Conservation (phyloP, 495 filamentous ascomycete genomes). For the Penicillium simplicissimum region DNA sequence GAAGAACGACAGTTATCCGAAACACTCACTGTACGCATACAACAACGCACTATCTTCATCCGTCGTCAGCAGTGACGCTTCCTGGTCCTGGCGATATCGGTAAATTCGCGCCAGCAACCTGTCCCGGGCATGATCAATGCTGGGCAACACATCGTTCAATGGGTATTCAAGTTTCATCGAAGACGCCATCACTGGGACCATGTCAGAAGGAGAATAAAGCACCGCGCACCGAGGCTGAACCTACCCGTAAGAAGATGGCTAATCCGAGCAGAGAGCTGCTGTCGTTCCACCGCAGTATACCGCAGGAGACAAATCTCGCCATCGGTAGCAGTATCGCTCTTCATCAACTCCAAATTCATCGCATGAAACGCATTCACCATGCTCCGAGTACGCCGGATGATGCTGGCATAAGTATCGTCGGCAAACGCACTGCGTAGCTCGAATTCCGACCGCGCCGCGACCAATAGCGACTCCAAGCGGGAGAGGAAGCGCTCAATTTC, state of each 20-base stretch:
- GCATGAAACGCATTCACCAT: constrained; percentile 93
- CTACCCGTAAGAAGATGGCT: constrained; percentile 86
- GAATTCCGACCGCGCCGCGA: constrained; percentile 76
- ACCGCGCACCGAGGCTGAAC: constrained; percentile 9
- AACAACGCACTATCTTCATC: constrained; percentile 71
- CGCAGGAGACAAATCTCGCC: constrained; percentile 78
- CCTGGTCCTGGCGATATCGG: constrained; percentile 72
- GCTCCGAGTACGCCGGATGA: constrained; percentile 74
- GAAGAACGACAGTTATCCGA: neutral
- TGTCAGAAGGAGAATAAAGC: constrained; percentile 11
- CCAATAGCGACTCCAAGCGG: constrained; percentile 69
- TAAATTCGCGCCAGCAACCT: constrained; percentile 87
- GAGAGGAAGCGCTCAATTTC: constrained; percentile 61
- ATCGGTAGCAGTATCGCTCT: constrained; percentile 71
- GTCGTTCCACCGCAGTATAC: constrained; percentile 78
- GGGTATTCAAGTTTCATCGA: constrained; percentile 94
- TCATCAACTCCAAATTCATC: constrained; percentile 89
- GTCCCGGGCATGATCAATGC: constrained; percentile 75
- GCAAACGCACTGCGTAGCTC: constrained; percentile 85
- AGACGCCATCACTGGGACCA: constrained; percentile 71
- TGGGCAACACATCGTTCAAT: constrained; percentile 82
- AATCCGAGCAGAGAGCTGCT: constrained; percentile 77
- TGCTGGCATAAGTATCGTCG: constrained; percentile 61
- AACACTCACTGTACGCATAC: constrained; percentile 67
- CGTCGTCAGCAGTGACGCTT: constrained; percentile 49